Percentiles rank a stretch among this genome's conserved stretches.
Evolutionary conservation across 1,284 basidiomycete genomes (phyloP).

Genomic region (Hemileia vastatrix): DNA sequence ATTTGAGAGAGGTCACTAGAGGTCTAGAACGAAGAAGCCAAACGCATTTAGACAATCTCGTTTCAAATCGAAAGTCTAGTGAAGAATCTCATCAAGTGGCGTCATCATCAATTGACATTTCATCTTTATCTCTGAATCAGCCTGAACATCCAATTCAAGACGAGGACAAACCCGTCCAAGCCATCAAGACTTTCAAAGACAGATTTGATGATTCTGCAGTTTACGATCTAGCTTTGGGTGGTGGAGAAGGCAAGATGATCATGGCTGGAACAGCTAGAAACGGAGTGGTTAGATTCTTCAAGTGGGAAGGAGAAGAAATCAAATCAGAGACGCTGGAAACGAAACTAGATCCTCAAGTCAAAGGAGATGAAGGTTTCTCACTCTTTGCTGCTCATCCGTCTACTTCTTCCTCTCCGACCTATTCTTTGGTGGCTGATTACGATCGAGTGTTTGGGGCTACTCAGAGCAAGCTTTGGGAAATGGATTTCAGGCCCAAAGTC

Average conservation of each 20-base stretch:
- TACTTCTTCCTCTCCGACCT: slow-evolving; percentile 21
- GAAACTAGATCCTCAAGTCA: background rate
- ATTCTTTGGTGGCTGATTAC: slow-evolving; percentile 14
- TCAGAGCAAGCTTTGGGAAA: slow-evolving; percentile 25
- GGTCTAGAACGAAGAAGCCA: no score
- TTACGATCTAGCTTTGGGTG: slow-evolving; percentile 27
- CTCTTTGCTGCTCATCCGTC: slow-evolving; percentile 25
- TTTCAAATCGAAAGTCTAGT: background rate
- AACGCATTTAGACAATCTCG: no score
- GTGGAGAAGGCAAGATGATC: slow-evolving; percentile 7
- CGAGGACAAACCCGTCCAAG: background rate
- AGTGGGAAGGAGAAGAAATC: slow-evolving; percentile 1
- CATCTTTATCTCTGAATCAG: background rate
- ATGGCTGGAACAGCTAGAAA: slow-evolving; percentile 24
- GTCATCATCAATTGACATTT: background rate
- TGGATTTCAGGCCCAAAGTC: slow-evolving; percentile 24
- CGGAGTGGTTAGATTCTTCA: slow-evolving; percentile 23
- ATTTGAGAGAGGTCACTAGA: no score
- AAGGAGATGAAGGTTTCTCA: slow-evolving; percentile 19
- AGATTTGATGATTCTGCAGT: slow-evolving; percentile 24
- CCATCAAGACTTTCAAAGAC: slow-evolving; percentile 21
- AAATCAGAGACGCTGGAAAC: background rate
- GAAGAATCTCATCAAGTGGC: background rate
- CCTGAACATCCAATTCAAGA: background rate
- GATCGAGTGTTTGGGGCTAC: slow-evolving; percentile 25